Conservation (phyloP, 768 basidiomycete species). For the Russula dissimulans region DNA sequence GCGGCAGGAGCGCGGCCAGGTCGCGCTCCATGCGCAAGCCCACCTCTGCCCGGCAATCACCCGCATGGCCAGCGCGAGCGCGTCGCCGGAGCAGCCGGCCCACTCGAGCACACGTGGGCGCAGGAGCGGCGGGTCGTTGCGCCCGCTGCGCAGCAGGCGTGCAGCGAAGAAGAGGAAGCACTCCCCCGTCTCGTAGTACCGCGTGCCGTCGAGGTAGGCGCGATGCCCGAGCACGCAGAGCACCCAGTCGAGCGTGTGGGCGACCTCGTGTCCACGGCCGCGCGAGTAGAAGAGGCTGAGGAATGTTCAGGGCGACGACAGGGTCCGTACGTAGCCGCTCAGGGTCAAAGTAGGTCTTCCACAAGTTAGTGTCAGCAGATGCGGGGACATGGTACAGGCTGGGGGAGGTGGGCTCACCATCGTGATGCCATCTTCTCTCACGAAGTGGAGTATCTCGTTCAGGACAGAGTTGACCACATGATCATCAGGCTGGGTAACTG, state of each 20-base stretch:
- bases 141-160: conserved; percentile 33
- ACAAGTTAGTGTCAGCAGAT: conserved; percentile 1
- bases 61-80: conserved; percentile 50
- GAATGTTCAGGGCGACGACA: conserved; percentile 44
- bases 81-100: conserved; percentile 40
- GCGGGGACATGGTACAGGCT: not conserved
- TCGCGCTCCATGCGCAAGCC: conserved; percentile 38
- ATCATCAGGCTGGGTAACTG: conserved; percentile 29
- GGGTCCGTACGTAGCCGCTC: conserved; percentile 41
- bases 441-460: conserved; percentile 48
- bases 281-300: conserved; percentile 41
- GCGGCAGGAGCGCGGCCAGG: conserved; percentile 33
- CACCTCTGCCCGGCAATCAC: conserved; percentile 37
- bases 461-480: conserved; percentile 35
- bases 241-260: conserved; percentile 40
- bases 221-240: conserved; percentile 40
- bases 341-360: conserved; percentile 45
- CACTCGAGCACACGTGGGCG: conserved; percentile 41
- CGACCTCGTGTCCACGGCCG: conserved; percentile 39
- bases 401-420: conserved; percentile 18
- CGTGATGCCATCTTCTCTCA: conserved; percentile 41
- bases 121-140: conserved; percentile 32
- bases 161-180: conserved; percentile 44
- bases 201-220: conserved; percentile 45
- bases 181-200: conserved; percentile 45